These are phyloP conservation scores for Turritis glabra DNA, from an alignment of 345 rosid species.

Conservation along the genomic window DNA sequence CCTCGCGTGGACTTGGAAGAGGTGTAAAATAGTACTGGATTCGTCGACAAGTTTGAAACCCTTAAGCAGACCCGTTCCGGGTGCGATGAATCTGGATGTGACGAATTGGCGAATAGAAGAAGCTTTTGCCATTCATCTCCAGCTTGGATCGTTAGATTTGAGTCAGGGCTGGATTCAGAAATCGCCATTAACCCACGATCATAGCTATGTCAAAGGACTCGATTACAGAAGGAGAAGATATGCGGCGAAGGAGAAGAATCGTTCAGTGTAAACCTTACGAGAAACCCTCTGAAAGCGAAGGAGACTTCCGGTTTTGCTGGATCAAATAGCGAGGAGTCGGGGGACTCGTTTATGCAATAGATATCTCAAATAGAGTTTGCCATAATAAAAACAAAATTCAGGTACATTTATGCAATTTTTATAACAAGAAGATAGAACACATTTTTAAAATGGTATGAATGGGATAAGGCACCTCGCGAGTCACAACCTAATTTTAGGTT, in stretches of 20 bases:
- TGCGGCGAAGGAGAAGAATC: conserved; percentile 30
- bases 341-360: not conserved
- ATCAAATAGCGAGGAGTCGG: too few species aligned
- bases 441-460: conserved; percentile 1
- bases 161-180: conserved; percentile 19
- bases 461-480: conserved; percentile 21
- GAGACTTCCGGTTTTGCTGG: not conserved
- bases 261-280: conserved; percentile 16
- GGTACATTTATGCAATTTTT: not conserved
- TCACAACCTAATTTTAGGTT: conserved; percentile 29
- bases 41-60: conserved; percentile 42
- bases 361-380: not conserved
- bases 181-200: conserved; percentile 42
- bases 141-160: conserved; percentile 29
- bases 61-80: conserved; percentile 28
- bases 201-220: conserved; percentile 27
- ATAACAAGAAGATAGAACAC: not conserved
- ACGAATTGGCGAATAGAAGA: conserved; percentile 48
- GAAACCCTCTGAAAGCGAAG: not conserved
- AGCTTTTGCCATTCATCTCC: conserved; percentile 75
- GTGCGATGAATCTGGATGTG: conserved; percentile 39
- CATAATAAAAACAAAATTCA: not conserved
- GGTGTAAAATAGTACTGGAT: conserved; percentile 36
- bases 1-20: conserved; percentile 62
- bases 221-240: not conserved